Evolutionary conservation across 495 filamentous ascomycete species (phyloP).

Genomic region (Penicillium paradoxum): DNA sequence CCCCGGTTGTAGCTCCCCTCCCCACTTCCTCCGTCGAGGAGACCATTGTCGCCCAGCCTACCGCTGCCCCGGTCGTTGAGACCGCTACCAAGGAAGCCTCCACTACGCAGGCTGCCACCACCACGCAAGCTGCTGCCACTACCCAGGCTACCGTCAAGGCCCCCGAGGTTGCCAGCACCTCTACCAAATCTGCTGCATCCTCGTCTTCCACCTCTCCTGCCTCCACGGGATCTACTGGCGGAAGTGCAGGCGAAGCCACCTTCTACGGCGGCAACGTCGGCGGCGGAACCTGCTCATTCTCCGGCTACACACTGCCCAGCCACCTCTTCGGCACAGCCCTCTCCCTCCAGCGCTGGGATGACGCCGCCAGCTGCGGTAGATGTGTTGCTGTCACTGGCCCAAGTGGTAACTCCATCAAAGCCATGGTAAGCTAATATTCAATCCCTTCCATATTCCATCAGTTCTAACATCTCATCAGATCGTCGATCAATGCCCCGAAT

Average conservation of each 20-base stretch:
- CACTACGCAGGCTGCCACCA: constrained; percentile 5
- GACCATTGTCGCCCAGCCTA: constrained; percentile 1
- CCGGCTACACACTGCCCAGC: constrained; percentile 52
- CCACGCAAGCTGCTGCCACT: no score
- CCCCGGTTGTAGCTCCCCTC: not conserved
- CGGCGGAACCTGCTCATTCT: constrained; percentile 55
- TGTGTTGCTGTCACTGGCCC: constrained; percentile 54
- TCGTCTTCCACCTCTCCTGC: constrained; percentile 1
- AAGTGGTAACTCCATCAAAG: constrained; percentile 52
- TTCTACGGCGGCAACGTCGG: constrained; percentile 55
- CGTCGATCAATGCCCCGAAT: constrained; percentile 58
- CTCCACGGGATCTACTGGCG: not conserved
- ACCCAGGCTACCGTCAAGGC: not conserved
- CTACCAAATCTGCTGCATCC: constrained; percentile 5
- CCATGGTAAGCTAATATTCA: constrained; percentile 46
- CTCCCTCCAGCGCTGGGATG: constrained; percentile 46
- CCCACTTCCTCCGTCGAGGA: constrained; percentile 5
- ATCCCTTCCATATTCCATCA: not conserved
- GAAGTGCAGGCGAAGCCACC: constrained; percentile 38
- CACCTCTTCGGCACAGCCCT: constrained; percentile 52
- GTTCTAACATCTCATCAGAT: constrained; percentile 33
- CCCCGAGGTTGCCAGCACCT: constrained; percentile 5
- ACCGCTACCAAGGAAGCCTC: constrained; percentile 4
- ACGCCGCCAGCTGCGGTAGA: constrained; percentile 50
- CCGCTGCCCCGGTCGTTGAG: constrained; percentile 5